phyloP scores from a whole-genome alignment of 352 stramenopile species.

The Phytopythium ostracodes region DNA sequence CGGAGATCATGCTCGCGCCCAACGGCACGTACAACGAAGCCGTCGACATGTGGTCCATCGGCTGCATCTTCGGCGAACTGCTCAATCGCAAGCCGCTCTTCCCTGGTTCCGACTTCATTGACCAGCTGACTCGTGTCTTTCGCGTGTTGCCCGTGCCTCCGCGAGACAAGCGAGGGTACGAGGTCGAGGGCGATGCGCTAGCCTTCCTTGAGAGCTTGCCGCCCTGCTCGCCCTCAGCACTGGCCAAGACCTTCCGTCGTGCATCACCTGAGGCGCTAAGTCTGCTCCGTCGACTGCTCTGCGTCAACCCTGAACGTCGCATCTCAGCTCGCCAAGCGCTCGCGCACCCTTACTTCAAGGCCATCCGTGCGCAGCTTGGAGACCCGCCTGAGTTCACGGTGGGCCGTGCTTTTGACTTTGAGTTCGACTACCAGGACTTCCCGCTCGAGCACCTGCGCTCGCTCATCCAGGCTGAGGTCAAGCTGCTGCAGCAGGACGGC shows the following conservation, averaged over 20 bases:
- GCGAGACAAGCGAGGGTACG: constrained; percentile 72
- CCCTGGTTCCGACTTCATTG: constrained; percentile 73
- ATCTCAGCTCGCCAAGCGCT: constrained; percentile 88
- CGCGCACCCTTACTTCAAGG: constrained; percentile 90
- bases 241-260: constrained; percentile 64
- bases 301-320: constrained; percentile 89
- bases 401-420: constrained; percentile 72
- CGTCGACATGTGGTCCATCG: constrained; percentile 86
- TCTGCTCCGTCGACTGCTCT: constrained; percentile 62
- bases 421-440: constrained; percentile 78
- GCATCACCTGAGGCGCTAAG: constrained; percentile 67
- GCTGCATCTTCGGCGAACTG: constrained; percentile 93
- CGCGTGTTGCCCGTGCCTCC: constrained; percentile 61
- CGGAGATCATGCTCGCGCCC: constrained; percentile 84
- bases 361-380: constrained; percentile 60
- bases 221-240: constrained; percentile 61
- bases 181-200: constrained; percentile 67
- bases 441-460: constrained; percentile 49
- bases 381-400: constrained; percentile 67
- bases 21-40: constrained; percentile 74
- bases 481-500: constrained; percentile 53
- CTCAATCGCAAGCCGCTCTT: constrained; percentile 77
- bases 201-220: constrained; percentile 74
- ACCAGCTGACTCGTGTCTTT: constrained; percentile 77
- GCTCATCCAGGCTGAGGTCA: constrained; percentile 78